Conservation (phyloP, 768 basidiomycete genomes). For the Phlebiopsis flavidoalba region DNA sequence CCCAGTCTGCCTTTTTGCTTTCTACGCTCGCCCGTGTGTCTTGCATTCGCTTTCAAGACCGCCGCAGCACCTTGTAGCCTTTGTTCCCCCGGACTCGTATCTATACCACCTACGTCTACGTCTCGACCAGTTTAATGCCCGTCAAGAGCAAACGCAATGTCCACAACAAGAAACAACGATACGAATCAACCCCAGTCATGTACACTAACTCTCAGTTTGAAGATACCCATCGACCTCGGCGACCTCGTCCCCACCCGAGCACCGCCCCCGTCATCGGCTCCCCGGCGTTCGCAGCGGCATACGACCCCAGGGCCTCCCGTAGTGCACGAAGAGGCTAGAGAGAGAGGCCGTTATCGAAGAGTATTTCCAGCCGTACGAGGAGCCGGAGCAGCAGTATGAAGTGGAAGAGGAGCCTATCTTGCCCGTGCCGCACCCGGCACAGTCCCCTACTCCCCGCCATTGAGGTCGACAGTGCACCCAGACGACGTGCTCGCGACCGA, state of each 20-base stretch:
- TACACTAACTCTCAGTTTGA: slow-evolving; percentile 8
- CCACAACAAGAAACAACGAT: slow-evolving; percentile 12
- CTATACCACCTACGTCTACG: slow-evolving; percentile 2
- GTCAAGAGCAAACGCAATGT: slow-evolving; percentile 23
- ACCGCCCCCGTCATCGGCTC: not conserved
- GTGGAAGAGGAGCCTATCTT: not conserved
- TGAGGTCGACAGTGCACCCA: not conserved
- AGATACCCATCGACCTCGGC: slow-evolving; percentile 13
- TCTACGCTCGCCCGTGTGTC: slow-evolving; percentile 2
- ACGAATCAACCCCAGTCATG: slow-evolving; percentile 6
- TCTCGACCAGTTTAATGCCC: slow-evolving; percentile 22
- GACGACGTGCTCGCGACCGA: not conserved
- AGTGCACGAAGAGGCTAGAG: slow-evolving; percentile 11
- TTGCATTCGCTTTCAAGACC: slow-evolving; percentile 19
- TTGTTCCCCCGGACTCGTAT: not conserved
- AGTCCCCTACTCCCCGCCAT: not conserved
- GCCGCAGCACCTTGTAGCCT: slow-evolving; percentile 6
- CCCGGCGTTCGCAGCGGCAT: slow-evolving; percentile 1
- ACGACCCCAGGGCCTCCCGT: slow-evolving; percentile 13
- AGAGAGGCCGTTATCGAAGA: slow-evolving; percentile 1
- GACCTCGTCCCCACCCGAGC: slow-evolving; percentile 4
- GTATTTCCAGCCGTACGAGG: not conserved
- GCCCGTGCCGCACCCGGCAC: not conserved
- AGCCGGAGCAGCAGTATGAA: not conserved
- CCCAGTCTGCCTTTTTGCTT: not conserved